phyloP scores from a whole-genome alignment of 2,329 filamentous ascomycete species.

The Phaeophleospora eucalypticola region DNA sequence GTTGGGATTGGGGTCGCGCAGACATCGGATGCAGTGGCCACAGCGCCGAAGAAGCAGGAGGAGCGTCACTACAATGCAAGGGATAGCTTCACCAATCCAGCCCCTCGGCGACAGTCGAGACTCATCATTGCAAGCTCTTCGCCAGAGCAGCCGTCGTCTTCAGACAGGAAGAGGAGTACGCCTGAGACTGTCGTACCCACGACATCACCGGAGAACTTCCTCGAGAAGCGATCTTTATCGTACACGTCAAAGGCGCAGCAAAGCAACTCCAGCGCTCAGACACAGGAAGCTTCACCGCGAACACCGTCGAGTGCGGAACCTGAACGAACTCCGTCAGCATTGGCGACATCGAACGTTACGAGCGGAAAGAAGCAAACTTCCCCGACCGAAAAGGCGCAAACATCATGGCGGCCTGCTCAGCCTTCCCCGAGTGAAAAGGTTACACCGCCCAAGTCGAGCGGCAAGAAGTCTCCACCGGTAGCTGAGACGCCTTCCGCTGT shows the following conservation, averaged over 20 bases:
- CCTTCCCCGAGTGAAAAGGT: slow-evolving; percentile 15
- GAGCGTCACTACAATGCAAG: slow-evolving; percentile 15
- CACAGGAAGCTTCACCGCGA: slow-evolving; percentile 6
- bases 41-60: slow-evolving; percentile 11
- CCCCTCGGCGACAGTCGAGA: slow-evolving; percentile 12
- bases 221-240: slow-evolving; percentile 14
- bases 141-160: slow-evolving; percentile 6
- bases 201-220: slow-evolving; percentile 12
- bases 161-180: slow-evolving; percentile 4
- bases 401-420: slow-evolving; percentile 19
- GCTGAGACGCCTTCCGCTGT: slow-evolving; percentile 12
- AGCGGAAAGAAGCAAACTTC: background rate
- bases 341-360: background rate
- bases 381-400: slow-evolving; percentile 12
- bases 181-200: slow-evolving; percentile 5
- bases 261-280: slow-evolving; percentile 3
- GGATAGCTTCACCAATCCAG: slow-evolving; percentile 17
- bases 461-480: slow-evolving; percentile 10
- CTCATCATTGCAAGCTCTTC: slow-evolving; percentile 13
- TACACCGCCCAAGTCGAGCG: slow-evolving; percentile 10
- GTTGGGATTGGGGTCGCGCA: slow-evolving; percentile 39
- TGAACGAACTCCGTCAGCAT: background rate
- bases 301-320: background rate
- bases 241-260: slow-evolving; percentile 6
- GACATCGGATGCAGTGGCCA: slow-evolving; percentile 35